Evolutionary conservation across 73 alveolate genomes (phyloP).

Genomic region (Paramecium biaurelia): DNA sequence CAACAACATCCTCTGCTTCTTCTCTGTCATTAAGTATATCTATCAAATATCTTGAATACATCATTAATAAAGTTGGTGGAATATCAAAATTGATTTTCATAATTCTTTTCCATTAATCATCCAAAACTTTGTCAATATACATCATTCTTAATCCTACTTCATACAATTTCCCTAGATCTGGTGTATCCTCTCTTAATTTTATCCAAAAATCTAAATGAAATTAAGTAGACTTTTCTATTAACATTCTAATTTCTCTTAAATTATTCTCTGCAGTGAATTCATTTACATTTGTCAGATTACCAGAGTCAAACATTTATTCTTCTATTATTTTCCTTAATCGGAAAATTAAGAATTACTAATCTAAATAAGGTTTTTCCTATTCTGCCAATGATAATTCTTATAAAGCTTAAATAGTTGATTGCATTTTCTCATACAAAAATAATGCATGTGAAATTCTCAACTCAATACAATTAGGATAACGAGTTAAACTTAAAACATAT

Average conservation of each 20-base stretch:
- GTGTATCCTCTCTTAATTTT: slow-evolving; percentile 51
- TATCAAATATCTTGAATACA: slow-evolving; percentile 54
- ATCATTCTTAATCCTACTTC: slow-evolving; percentile 52
- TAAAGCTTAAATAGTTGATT: slow-evolving; percentile 11
- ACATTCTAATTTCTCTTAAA: slow-evolving; percentile 39
- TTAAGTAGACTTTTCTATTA: slow-evolving; percentile 38
- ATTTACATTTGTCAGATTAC: slow-evolving; percentile 42
- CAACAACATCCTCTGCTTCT: slow-evolving; percentile 55
- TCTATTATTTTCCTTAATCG: slow-evolving; percentile 46
- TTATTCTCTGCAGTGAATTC: slow-evolving; percentile 59
- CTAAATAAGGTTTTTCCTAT: slow-evolving; percentile 55
- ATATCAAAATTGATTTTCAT: slow-evolving; percentile 51
- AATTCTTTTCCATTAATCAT: slow-evolving; percentile 56
- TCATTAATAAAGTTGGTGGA: slow-evolving; percentile 47
- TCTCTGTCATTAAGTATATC: slow-evolving; percentile 58
- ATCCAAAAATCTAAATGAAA: slow-evolving; percentile 57
- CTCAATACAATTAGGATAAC: slow-evolving; percentile 54
- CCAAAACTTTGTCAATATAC: slow-evolving; percentile 43
- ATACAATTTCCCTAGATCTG: slow-evolving; percentile 55
- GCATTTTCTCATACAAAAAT: slow-evolving; percentile 50
- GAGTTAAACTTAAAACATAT: slow-evolving; percentile 47
- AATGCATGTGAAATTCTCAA: slow-evolving; percentile 49
- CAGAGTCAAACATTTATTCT: slow-evolving; percentile 52
- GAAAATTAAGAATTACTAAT: slow-evolving; percentile 41
- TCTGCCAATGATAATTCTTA: slow-evolving; percentile 43